These are phyloP conservation scores for Phytopythium chamaehyphon DNA, from an alignment of 352 stramenopile genomes.

Conservation along the genomic window DNA sequence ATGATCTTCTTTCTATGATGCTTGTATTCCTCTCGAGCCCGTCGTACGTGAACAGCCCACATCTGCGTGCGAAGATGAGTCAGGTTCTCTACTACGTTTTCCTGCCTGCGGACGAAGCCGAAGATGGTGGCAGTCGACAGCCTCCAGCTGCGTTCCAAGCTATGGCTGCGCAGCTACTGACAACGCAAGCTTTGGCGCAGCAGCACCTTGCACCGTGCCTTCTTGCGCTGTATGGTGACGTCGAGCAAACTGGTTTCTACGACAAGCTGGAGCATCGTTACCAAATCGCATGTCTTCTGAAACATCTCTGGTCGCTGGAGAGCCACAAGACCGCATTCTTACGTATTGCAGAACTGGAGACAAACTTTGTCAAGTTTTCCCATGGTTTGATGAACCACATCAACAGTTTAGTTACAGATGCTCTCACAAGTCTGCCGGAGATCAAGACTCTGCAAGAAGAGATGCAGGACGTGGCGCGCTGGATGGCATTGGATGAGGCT, in stretches of 20 bases:
- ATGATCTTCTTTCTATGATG: slow-evolving; percentile 89
- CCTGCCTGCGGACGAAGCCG: slow-evolving; percentile 85
- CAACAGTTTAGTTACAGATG: slow-evolving; percentile 94
- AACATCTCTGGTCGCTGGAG: slow-evolving; percentile 95
- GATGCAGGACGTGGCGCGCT: slow-evolving; percentile 76
- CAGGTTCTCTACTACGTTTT: slow-evolving; percentile 97
- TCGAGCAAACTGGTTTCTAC: slow-evolving; percentile 98
- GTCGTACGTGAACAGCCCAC: slow-evolving; percentile 80
- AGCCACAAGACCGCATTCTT: slow-evolving; percentile 95
- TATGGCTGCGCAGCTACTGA: slow-evolving; percentile 56
- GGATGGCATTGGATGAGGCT: slow-evolving; percentile 85
- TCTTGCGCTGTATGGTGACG: slow-evolving; percentile 97
- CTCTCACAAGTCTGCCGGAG: slow-evolving; percentile 94
- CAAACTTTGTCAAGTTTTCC: slow-evolving; percentile 97
- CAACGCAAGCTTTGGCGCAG: slow-evolving; percentile 63
- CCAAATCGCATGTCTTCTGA: slow-evolving; percentile 96
- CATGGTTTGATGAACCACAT: slow-evolving; percentile 99
- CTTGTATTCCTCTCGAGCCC: slow-evolving; percentile 90
- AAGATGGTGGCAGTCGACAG: slow-evolving; percentile 31
- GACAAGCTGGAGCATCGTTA: slow-evolving; percentile 96
- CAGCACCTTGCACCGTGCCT: slow-evolving; percentile 93
- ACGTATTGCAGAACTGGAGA: slow-evolving; percentile 89
- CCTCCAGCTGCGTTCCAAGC: slow-evolving; percentile 17
- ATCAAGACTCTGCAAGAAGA: slow-evolving; percentile 93
- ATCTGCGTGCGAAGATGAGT: slow-evolving; percentile 95